Percentiles rank a stretch among this genome's conserved stretches.
These are phyloP conservation scores for Leptographium procerum DNA, from an alignment of 2,329 filamentous ascomycete species.

Conservation along the genomic window DNA sequence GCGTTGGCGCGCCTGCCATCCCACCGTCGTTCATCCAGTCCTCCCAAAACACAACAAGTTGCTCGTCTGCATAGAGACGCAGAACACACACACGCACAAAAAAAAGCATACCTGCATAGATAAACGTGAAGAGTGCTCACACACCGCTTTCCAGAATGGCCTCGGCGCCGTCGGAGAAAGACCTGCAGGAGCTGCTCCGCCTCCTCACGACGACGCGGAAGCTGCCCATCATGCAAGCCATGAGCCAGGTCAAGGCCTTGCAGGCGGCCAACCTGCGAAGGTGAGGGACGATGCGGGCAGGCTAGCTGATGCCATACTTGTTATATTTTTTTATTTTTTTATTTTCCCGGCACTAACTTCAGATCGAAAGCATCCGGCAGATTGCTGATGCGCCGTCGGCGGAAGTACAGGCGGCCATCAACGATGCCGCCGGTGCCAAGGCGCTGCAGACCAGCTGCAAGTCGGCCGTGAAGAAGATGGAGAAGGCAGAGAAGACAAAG, in stretches of 20 bases:
- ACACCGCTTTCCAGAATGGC: neutral
- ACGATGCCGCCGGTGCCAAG: conserved; percentile 37
- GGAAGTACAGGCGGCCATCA: conserved; percentile 33
- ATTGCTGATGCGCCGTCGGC: conserved; percentile 38
- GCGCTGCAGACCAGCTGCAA: conserved; percentile 43
- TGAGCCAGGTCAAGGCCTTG: conserved; percentile 45
- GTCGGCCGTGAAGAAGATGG: conserved; percentile 31
- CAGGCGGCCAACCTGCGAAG: conserved; percentile 43
- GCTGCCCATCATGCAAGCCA: conserved; percentile 46
- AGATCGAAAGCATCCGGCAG: conserved; percentile 34
- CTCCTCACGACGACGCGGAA: conserved; percentile 45
- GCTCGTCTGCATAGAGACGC: neutral
- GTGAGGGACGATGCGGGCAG: too few relatives aligned
- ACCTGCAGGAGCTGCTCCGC: conserved; percentile 50
- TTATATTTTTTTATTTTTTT: neutral
- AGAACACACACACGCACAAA: neutral
- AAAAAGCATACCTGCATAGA: too few relatives aligned
- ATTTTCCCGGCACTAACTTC: neutral
- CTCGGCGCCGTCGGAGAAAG: conserved; percentile 30
- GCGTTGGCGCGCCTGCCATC: neutral
- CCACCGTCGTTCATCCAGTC: neutral
- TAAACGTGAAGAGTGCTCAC: neutral
- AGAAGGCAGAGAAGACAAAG: conserved; percentile 7
- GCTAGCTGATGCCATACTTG: neutral
- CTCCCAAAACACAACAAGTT: neutral